A percentile compares a stretch with the other conserved stretches of the same genome.
Evolutionary conservation across 164 flowering plant species (phyloP).

Genomic region (Brasenia schreberi): DNA sequence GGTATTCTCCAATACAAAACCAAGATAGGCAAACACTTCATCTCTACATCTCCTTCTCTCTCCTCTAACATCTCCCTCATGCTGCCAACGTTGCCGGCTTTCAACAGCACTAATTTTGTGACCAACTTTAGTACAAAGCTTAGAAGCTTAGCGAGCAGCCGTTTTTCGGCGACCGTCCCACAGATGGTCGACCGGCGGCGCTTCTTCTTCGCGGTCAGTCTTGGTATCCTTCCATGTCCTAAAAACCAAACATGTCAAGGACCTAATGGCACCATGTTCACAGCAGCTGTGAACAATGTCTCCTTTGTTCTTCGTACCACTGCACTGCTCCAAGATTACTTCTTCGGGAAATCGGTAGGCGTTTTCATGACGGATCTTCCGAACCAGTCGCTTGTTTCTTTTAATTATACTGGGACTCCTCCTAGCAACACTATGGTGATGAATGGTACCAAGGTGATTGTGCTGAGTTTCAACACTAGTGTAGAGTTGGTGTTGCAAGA

Average conservation of each 20-base stretch:
- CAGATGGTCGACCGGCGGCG: slow-evolving; percentile 19
- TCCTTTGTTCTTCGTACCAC: slow-evolving; percentile 30
- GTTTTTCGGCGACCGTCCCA: slow-evolving; percentile 38
- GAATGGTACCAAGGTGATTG: slow-evolving; percentile 40
- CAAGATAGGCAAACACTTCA: neutral
- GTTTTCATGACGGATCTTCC: slow-evolving; percentile 41
- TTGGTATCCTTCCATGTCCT: slow-evolving; percentile 39
- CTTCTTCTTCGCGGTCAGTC: slow-evolving; percentile 44
- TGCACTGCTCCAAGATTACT: slow-evolving; percentile 40
- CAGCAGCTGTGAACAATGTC: slow-evolving; percentile 44
- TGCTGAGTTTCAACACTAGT: slow-evolving; percentile 33
- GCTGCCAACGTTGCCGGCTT: slow-evolving; percentile 27
- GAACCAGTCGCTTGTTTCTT: slow-evolving; percentile 15
- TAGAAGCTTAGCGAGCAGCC: slow-evolving; percentile 21
- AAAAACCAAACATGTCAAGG: slow-evolving; percentile 49
- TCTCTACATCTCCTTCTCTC: slow-evolving; percentile 1
- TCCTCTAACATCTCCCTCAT: slow-evolving; percentile 8
- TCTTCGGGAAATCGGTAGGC: slow-evolving; percentile 18
- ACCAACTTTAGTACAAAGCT: slow-evolving; percentile 23
- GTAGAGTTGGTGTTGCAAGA: slow-evolving; percentile 57
- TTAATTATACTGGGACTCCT: slow-evolving; percentile 51
- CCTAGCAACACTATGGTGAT: slow-evolving; percentile 35
- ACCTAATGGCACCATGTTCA: slow-evolving; percentile 36
- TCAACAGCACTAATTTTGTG: slow-evolving; percentile 33
- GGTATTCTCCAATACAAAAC: slow-evolving; percentile 37